Percentiles rank a stretch among this genome's conserved stretches.
These are phyloP conservation scores for Karstenula rhodostoma DNA, from an alignment of 2,329 filamentous ascomycete species.

Conservation along the genomic window DNA sequence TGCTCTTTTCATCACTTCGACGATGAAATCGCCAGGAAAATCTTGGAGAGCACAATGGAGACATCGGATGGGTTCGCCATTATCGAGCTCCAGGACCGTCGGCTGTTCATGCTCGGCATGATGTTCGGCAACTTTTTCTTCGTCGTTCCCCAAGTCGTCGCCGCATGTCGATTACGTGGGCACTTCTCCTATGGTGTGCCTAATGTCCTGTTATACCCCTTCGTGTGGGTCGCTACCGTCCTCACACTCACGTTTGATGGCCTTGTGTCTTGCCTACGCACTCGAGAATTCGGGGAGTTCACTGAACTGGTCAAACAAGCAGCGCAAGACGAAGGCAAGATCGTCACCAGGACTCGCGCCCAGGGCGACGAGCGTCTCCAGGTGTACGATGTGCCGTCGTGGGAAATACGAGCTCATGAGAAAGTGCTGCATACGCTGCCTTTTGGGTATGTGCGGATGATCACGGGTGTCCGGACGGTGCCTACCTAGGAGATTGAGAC, in stretches of 20 bases:
- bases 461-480: conserved; percentile 3
- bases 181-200: conserved; percentile 45
- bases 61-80: conserved; percentile 74
- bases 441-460: conserved; percentile 9
- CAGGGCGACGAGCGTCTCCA: background rate
- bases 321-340: background rate
- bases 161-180: conserved; percentile 19
- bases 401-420: conserved; percentile 6
- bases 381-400: conserved; percentile 1
- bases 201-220: background rate
- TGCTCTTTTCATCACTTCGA: conserved; percentile 81
- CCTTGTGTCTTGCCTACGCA: conserved; percentile 71
- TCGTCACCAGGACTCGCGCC: background rate
- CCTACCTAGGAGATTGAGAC: background rate
- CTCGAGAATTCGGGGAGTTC: conserved; percentile 72
- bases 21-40: conserved; percentile 66
- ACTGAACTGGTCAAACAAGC: conserved; percentile 53
- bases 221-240: conserved; percentile 68
- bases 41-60: conserved; percentile 70
- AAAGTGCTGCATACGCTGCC: conserved; percentile 9
- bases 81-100: conserved; percentile 76
- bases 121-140: conserved; percentile 52
- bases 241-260: conserved; percentile 75
- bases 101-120: conserved; percentile 35
- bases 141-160: background rate